Evolutionary conservation across 2,329 filamentous ascomycete species (phyloP), one percentile per base, ranked within the genome.

Genomic region (Aspergillus aculeatinus): DNA sequence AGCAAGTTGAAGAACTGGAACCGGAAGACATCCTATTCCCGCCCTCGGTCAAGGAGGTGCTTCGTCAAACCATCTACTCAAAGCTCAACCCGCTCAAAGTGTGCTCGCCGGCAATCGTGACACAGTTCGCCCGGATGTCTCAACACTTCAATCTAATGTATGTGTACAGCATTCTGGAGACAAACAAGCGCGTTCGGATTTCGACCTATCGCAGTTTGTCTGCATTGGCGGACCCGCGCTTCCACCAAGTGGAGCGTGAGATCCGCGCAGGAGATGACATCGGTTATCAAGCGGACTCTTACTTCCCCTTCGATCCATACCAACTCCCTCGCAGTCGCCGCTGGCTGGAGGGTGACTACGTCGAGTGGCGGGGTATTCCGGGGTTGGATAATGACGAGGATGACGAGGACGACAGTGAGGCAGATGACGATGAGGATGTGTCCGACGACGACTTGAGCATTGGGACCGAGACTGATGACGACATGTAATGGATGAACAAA

Each of bases 251-350:
- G 4, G 81, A 83, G 57, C 83, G 86, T 51, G 84, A 87, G 66
- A 85, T 80, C 57, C 80, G 69, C 61, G 80, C 74, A 60, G 78
- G 87, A 57, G 89, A 90, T 60, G 91, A 96, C 66, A 87, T 88
- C 63, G 89, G 87, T 70, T 88, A 94, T 70, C 89, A 96, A 75
- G 83, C 99, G 1, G 93, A 98, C 67, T 90, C 92, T 0, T 97
- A 96, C 74, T 99, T 98, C 71, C 95, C 95, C 0, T 99, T 99
- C 70, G 95, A 99, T 72, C 96, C 96, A 2, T 99, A 98, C 75
- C 89, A 94, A 70, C 81, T 99, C 53, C 93, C 93, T 0, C 82
- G 87, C 66, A 97, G 93, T 74, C 92, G 90, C 76, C 84, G 87
- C 60, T 98, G 95, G 96, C 79, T 99, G 12, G 89, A 92, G 63